Conservation (phyloP, 441 rosid genomes). For the Oxalis stricta region DNA sequence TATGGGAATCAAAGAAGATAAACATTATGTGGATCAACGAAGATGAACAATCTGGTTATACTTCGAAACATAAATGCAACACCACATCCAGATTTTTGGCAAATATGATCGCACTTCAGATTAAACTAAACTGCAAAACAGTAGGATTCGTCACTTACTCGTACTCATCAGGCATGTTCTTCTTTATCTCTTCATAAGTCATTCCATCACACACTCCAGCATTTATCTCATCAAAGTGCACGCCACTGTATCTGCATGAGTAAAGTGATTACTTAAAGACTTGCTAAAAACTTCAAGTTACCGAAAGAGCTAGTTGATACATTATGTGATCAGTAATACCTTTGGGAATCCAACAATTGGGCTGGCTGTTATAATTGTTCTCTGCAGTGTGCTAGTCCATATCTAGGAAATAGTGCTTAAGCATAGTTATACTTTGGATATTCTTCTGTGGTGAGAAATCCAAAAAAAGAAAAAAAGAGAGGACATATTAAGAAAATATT, state of each 20-base stretch:
- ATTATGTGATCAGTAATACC: slow-evolving; percentile 30
- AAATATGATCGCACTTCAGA: too few species aligned
- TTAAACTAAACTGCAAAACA: too few species aligned
- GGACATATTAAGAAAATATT: too few species aligned
- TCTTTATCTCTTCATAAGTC: slow-evolving; percentile 93
- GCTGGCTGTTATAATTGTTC: slow-evolving; percentile 77
- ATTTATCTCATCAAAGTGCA: slow-evolving; percentile 93
- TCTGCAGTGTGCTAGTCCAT: slow-evolving; percentile 98
- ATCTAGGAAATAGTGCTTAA: slow-evolving; percentile 46
- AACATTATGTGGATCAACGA: too few species aligned
- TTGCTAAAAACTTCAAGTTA: neutral
- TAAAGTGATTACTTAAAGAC: neutral
- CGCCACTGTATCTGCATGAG: slow-evolving; percentile 99
- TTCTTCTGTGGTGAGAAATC: too few species aligned
- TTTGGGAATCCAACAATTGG: slow-evolving; percentile 94
- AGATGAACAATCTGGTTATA: too few species aligned
- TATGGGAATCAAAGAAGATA: too few species aligned
- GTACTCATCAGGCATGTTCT: slow-evolving; percentile 91
- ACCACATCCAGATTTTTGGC: neutral
- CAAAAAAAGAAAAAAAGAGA: neutral
- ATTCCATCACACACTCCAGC: slow-evolving; percentile 99
- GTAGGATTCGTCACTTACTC: too few species aligned
- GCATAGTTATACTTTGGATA: too few species aligned
- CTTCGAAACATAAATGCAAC: neutral
- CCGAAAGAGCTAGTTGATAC: neutral